Conservation (phyloP, 257 asterid species). For the Scutellaria baicalensis region DNA sequence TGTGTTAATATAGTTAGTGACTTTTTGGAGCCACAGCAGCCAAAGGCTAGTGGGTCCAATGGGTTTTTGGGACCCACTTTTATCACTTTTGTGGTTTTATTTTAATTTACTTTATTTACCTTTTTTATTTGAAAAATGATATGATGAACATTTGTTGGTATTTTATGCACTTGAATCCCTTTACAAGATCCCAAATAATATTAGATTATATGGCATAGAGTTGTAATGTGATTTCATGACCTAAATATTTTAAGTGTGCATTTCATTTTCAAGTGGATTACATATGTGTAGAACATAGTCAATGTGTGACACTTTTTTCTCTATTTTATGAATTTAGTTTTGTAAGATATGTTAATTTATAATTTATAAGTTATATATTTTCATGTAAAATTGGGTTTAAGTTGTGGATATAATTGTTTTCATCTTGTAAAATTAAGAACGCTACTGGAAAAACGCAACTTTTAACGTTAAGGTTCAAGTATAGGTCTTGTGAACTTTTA, state of each 20-base stretch:
- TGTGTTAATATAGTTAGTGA: conserved; percentile 2
- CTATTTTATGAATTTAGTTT: too few relatives aligned
- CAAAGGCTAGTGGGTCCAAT: neutral
- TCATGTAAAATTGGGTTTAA: too few relatives aligned
- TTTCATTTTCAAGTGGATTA: conserved; percentile 8
- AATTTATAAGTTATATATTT: too few relatives aligned
- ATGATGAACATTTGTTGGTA: neutral
- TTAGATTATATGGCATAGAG: conserved; percentile 3
- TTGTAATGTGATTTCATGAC: neutral
- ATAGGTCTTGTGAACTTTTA: too few relatives aligned
- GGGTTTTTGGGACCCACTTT: neutral
- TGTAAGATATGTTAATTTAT: too few relatives aligned
- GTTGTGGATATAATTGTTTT: too few relatives aligned
- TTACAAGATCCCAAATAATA: conserved; percentile 1
- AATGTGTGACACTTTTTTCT: too few relatives aligned
- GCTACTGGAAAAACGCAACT: too few relatives aligned
- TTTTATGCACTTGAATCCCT: conserved; percentile 1
- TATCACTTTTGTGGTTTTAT: neutral
- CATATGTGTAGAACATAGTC: neutral
- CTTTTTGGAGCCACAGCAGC: conserved; percentile 32
- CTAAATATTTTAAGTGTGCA: neutral
- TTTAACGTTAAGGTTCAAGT: too few relatives aligned
- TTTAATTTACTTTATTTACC: neutral
- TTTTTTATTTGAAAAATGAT: neutral
- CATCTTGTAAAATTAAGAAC: too few relatives aligned